These are phyloP conservation scores for Camellia japonica DNA, from an alignment of 148 eudicot species.

Conservation along the genomic window DNA sequence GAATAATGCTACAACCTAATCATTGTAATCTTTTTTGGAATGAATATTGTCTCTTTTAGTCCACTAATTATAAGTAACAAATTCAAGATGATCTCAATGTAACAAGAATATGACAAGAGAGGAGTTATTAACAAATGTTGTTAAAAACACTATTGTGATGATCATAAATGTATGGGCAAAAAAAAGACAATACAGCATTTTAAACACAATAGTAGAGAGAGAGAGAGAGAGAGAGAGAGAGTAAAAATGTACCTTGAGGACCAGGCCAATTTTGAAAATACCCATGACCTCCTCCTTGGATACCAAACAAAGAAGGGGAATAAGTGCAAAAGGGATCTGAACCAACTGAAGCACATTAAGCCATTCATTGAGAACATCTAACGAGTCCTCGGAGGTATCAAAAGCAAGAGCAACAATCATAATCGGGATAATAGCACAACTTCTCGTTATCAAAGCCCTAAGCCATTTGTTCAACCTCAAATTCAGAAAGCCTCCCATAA, in stretches of 20 bases:
- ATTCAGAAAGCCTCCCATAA: constrained; percentile 94
- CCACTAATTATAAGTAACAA: too few species aligned
- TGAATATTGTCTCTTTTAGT: too few species aligned
- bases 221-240: too few species aligned
- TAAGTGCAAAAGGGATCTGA: constrained; percentile 94
- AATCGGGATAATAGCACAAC: constrained; percentile 89
- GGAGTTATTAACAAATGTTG: neutral
- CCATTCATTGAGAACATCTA: constrained; percentile 91
- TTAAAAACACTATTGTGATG: too few species aligned
- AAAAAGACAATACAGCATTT: neutral
- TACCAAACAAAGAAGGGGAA: constrained; percentile 93
- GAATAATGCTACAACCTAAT: too few species aligned
- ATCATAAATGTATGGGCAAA: neutral
- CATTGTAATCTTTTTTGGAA: too few species aligned
- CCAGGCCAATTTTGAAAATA: constrained; percentile 64
- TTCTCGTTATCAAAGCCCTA: constrained; percentile 89
- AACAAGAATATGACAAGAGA: neutral
- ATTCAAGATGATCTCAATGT: neutral
- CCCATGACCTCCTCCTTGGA: constrained; percentile 96
- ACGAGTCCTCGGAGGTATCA: constrained; percentile 63
- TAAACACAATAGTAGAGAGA: neutral
- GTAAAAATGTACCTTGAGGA: constrained; percentile 59
- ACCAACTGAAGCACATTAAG: constrained; percentile 90
- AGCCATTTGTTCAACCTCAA: constrained; percentile 79
- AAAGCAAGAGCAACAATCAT: constrained; percentile 79